A percentile compares a stretch with the other conserved stretches of the same genome.
Conservation (phyloP, 805 yeast genomes). For the Monosporozyma solicola region DNA sequence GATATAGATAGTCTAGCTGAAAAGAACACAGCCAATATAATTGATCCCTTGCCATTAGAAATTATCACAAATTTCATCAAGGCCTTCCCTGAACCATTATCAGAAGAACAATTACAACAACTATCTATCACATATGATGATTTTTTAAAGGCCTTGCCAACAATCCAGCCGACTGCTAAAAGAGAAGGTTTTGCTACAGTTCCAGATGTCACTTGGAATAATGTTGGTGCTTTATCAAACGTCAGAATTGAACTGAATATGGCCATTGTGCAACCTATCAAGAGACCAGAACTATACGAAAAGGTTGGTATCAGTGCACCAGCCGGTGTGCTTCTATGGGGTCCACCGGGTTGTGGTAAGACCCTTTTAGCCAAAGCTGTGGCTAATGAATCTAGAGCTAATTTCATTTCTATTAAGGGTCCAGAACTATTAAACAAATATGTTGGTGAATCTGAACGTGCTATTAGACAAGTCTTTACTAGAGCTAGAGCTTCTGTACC, state of each 20-base stretch:
- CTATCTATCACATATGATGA: constrained; percentile 71
- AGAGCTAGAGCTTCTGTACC: constrained; percentile 92
- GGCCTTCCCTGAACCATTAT: constrained; percentile 71
- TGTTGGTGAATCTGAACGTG: constrained; percentile 93
- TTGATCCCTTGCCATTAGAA: constrained; percentile 37
- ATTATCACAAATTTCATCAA: constrained; percentile 65
- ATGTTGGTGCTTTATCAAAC: constrained; percentile 79
- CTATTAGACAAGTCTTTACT: constrained; percentile 85
- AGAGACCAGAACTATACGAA: constrained; percentile 79
- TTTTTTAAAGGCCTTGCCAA: constrained; percentile 76
- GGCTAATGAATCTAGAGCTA: constrained; percentile 94
- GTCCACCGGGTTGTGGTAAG: constrained; percentile 99
- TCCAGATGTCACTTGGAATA: constrained; percentile 94
- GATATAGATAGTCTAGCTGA: constrained; percentile 11
- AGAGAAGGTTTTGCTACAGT: constrained; percentile 98
- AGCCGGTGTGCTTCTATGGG: constrained; percentile 96
- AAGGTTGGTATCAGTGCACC: constrained; percentile 94
- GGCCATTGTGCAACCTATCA: constrained; percentile 96
- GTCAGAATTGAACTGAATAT: constrained; percentile 86
- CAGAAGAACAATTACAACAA: constrained; percentile 65
- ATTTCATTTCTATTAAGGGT: constrained; percentile 91
- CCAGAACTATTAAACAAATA: constrained; percentile 91
- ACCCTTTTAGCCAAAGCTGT: constrained; percentile 94
- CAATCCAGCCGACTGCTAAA: constrained; percentile 93
- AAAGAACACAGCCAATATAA: constrained; percentile 29